Conservation (phyloP, 441 rosid species). For the Theobroma grandiflorum region DNA sequence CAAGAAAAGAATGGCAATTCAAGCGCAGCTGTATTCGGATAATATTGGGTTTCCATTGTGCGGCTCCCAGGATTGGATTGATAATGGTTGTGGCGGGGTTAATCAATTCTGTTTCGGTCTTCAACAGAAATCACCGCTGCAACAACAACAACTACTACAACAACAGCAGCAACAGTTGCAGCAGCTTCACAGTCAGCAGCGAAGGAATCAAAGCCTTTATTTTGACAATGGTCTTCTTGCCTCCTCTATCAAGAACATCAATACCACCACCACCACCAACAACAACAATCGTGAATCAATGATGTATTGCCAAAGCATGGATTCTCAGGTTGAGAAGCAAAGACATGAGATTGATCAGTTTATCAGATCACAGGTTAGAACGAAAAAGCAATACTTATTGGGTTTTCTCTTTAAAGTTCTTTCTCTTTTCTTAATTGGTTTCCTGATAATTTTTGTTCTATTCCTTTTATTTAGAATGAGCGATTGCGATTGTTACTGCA, state of each 20-base stretch:
- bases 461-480: conserved; percentile 56
- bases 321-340: conserved; percentile 52
- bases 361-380: conserved; percentile 63
- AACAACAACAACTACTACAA: conserved; percentile 22
- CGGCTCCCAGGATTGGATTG: conserved; percentile 56
- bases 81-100: conserved; percentile 44
- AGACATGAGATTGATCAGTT: conserved; percentile 63
- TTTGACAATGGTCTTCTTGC: conserved; percentile 25
- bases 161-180: conserved; percentile 41
- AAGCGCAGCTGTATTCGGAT: conserved; percentile 57
- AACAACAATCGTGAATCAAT: conserved; percentile 31
- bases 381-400: not conserved
- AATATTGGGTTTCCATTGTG: conserved; percentile 50
- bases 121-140: conserved; percentile 29
- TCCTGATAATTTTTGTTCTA: not conserved
- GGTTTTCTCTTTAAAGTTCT: not conserved
- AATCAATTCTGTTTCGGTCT: conserved; percentile 34
- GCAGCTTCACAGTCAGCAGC: conserved; percentile 34
- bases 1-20: conserved; percentile 62
- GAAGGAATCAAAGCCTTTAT: conserved; percentile 39
- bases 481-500: conserved; percentile 57
- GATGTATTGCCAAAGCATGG: conserved; percentile 30
- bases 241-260: conserved; percentile 31
- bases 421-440: not conserved
- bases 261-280: conserved; percentile 17